Conservation (phyloP, 2,329 filamentous ascomycete genomes). For the Penicillium sp. region DNA sequence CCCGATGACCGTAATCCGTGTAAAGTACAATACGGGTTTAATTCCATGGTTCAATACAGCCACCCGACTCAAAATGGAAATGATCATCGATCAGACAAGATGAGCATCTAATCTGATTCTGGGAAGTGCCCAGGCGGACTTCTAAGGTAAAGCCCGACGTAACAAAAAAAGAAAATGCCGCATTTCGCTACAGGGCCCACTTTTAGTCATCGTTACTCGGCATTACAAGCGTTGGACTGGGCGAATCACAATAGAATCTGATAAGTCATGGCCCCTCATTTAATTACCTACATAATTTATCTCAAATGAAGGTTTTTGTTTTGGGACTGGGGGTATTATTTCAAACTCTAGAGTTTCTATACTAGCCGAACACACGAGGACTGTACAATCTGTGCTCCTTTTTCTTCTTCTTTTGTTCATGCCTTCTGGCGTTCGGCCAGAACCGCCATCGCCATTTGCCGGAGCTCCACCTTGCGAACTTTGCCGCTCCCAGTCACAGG, state of each 20-base stretch:
- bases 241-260: constrained; percentile 2
- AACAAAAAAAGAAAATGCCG: constrained; percentile 5
- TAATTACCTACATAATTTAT: not conserved
- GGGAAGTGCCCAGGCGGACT: not conserved
- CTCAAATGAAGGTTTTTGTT: not conserved
- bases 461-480: constrained; percentile 61
- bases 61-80: not conserved
- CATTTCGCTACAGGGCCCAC: constrained; percentile 1
- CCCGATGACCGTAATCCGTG: not conserved
- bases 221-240: not conserved
- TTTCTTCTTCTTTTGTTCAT: not conserved
- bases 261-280: not conserved
- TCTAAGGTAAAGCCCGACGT: not conserved
- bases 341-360: not conserved
- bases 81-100: constrained; percentile 27
- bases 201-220: constrained; percentile 4
- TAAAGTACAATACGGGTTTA: not conserved
- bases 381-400: not conserved
- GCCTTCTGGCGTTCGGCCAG: constrained; percentile 33
- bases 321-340: constrained; percentile 2
- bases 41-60: not conserved
- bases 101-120: constrained; percentile 33
- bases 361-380: not conserved
- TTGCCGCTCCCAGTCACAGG: constrained; percentile 72
- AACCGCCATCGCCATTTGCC: constrained; percentile 46